phyloP scores from a whole-genome alignment of 2,329 filamentous ascomycete species.

The Xylariales sp. region DNA sequence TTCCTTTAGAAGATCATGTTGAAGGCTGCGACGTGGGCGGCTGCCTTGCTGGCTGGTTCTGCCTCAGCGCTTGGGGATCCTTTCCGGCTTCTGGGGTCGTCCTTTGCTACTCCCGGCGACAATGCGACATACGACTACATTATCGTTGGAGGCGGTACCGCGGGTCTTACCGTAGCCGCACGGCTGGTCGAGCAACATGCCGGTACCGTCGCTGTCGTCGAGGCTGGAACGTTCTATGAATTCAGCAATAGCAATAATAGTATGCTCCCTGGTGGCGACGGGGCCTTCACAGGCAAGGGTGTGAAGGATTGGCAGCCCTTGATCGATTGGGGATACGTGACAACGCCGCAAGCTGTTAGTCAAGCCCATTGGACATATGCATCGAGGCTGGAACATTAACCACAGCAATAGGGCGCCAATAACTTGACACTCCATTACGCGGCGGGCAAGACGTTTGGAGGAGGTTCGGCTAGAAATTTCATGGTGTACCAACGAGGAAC shows the following conservation, averaged over 20 bases:
- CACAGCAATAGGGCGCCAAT: constrained; percentile 33
- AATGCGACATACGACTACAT: constrained; percentile 44
- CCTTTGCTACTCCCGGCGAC: constrained; percentile 36
- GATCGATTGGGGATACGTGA: constrained; percentile 49
- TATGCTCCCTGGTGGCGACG: constrained; percentile 43
- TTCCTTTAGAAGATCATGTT: constrained; percentile 30
- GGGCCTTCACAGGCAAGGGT: constrained; percentile 39
- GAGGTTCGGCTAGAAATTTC: constrained; percentile 48
- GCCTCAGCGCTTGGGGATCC: constrained; percentile 31
- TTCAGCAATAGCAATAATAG: constrained; percentile 43
- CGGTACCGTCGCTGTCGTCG: constrained; percentile 54
- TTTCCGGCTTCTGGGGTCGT: constrained; percentile 35
- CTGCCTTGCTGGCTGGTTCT: constrained; percentile 30
- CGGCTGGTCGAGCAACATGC: constrained; percentile 51
- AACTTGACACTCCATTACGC: constrained; percentile 45
- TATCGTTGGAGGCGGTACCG: constrained; percentile 56
- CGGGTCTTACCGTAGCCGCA: constrained; percentile 52
- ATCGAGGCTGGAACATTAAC: constrained; percentile 5
- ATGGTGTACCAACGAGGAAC: constrained; percentile 49
- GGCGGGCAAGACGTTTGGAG: constrained; percentile 48
- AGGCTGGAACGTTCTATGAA: constrained; percentile 54
- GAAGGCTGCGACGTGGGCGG: constrained; percentile 28
- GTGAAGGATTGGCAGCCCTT: constrained; percentile 39
- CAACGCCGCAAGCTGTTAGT: constrained; percentile 44
- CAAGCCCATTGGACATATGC: not conserved